These are phyloP conservation scores for Carex pumila DNA, from an alignment of 176 grass and related monocot genomes.

Conservation along the genomic window DNA sequence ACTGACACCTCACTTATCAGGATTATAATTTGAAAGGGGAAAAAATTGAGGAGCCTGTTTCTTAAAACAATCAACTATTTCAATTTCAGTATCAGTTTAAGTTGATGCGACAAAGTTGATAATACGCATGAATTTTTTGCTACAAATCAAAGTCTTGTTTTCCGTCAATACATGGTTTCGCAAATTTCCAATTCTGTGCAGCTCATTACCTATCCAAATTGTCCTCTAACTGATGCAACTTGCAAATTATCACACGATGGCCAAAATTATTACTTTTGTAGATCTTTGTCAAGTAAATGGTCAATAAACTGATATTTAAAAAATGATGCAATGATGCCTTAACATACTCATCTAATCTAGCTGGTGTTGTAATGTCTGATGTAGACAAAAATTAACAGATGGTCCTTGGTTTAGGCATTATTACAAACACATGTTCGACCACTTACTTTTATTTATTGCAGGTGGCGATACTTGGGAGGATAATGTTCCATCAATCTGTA, in stretches of 20 bases:
- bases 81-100: not conserved
- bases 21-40: not conserved
- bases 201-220: not conserved
- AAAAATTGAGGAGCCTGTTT: not conserved
- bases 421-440: not conserved
- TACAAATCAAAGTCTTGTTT: not conserved
- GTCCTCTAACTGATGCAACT: not conserved
- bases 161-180: not conserved
- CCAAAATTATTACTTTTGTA: not conserved
- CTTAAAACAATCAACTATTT: not conserved
- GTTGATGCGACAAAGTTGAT: no score
- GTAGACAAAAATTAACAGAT: no score
- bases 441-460: not conserved
- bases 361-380: no score
- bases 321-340: not conserved
- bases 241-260: not conserved
- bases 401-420: no score
- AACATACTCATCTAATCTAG: not conserved
- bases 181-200: not conserved
- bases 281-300: no score
- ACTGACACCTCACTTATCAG: not conserved
- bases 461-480: not conserved
- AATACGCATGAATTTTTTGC: no score
- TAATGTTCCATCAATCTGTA: conserved; percentile 1
- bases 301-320: not conserved